A percentile compares a stretch with the other conserved stretches of the same genome.
Conservation (phyloP, 305 asterid species). For the Ruellia speciosa region DNA sequence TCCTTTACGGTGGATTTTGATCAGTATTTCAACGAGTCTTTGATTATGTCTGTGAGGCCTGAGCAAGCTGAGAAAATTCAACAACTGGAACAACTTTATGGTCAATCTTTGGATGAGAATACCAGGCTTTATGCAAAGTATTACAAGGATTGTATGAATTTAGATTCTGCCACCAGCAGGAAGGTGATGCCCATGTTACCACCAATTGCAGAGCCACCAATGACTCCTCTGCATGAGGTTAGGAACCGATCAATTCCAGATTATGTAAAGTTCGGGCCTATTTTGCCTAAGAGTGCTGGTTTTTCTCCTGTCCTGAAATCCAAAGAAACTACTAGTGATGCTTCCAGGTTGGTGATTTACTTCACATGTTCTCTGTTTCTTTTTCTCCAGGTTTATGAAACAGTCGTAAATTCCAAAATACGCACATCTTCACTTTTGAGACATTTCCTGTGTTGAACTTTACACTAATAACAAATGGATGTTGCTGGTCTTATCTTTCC, state of each 20-base stretch:
- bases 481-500: background rate
- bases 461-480: background rate
- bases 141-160: slow-evolving; percentile 58
- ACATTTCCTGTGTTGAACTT: no score
- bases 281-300: slow-evolving; percentile 72
- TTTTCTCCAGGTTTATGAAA: slow-evolving; percentile 31
- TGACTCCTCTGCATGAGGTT: slow-evolving; percentile 66
- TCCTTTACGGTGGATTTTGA: slow-evolving; percentile 62
- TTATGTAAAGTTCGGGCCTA: slow-evolving; percentile 76
- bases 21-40: slow-evolving; percentile 51
- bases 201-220: slow-evolving; percentile 78
- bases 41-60: slow-evolving; percentile 64
- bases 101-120: slow-evolving; percentile 65
- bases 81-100: slow-evolving; percentile 50
- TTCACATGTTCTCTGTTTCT: background rate
- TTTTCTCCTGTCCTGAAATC: slow-evolving; percentile 43
- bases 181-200: slow-evolving; percentile 66
- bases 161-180: slow-evolving; percentile 51
- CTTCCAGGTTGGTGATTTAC: background rate
- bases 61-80: slow-evolving; percentile 74
- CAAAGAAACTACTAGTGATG: slow-evolving; percentile 27
- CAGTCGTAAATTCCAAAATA: background rate
- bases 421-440: no score
- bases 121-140: slow-evolving; percentile 67
- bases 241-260: slow-evolving; percentile 56